Base-by-base conservation (phyloP, 495 filamentous ascomycete species). In the Aspergillus homomorphus region DNA sequence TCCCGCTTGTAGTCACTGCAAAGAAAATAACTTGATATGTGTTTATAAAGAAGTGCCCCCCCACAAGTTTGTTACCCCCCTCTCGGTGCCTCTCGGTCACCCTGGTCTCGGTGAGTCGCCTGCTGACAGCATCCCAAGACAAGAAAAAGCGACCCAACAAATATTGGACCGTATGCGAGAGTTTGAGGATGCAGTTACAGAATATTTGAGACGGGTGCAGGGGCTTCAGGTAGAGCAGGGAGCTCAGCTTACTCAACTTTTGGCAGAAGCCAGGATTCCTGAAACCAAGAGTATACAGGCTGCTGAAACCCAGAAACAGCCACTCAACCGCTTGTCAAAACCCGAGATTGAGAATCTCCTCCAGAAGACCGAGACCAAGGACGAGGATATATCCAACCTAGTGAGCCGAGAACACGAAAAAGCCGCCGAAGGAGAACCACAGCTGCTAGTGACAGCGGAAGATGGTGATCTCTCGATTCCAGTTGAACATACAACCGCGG, bases 401-500 rank as follows among this genome's bases (percentile, higher is more conserved):
- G 54, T 48, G 26, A 28, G 43, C 3, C 52, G 54, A 21, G 53
- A 52, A 20, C 22, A 60, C 9, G 41, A 52, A 19, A 28, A 33
- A 15, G n/a, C 42, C 22, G 45, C 50, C 5, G 51, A 23, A 45
- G 48, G 58, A n/a, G 49, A 21, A 43, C 52, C 24, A 4, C n/a
- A 28, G 18, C 45, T 28, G 15, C 48, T 64, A 7, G 65, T 69
- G 19, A 52, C 45, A 20, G 68, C 67, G 12, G 64, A 71, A 16
- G 73, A 77, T 42, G 82, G 80, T 46, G 79, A 81, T 24, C 77
- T 85, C n/a, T 82, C 84, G 3, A 88, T 95, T 49, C 87, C 88
- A 0, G 77, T 82, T 6, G 88, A 91, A 41, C 91, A 96, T 65
- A 90, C 88, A 2, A 95, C 90, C 0, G 84, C 89, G 23, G 90